Percentiles rank a stretch among this genome's conserved stretches.
phyloP scores from a whole-genome alignment of 75 land plant species.

The Cupressus sempervirens region DNA sequence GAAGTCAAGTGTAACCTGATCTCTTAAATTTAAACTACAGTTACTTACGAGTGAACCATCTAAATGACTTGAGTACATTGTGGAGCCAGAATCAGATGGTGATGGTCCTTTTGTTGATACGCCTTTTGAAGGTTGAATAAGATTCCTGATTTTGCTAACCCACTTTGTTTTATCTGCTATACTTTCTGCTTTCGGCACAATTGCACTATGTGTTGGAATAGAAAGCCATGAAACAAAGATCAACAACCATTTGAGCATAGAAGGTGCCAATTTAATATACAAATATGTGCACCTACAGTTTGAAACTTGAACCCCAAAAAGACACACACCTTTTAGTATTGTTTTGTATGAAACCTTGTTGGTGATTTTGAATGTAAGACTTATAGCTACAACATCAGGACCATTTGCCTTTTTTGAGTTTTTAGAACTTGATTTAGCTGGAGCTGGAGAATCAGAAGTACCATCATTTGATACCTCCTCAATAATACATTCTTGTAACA shows the following conservation, averaged over 20 bases:
- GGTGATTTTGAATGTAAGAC: conserved; percentile 73
- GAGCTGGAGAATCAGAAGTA: conserved; percentile 44
- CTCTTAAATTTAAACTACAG: not conserved
- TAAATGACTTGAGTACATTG: conserved; percentile 64
- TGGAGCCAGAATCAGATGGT: conserved; percentile 38
- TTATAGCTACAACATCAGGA: conserved; percentile 44
- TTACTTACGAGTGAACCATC: conserved; percentile 78
- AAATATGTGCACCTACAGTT: not conserved
- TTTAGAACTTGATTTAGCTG: conserved; percentile 56
- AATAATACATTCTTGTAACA: conserved; percentile 70
- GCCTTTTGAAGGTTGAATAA: conserved; percentile 54
- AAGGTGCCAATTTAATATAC: not conserved
- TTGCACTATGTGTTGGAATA: conserved; percentile 74
- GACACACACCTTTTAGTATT: conserved; percentile 72
- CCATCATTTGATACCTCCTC: conserved; percentile 76
- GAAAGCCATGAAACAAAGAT: not conserved
- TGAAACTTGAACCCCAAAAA: not conserved
- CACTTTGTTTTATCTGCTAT: conserved; percentile 81
- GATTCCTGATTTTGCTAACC: conserved; percentile 59
- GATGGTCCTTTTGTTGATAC: conserved; percentile 30
- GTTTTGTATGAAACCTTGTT: conserved; percentile 87
- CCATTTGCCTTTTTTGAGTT: conserved; percentile 71
- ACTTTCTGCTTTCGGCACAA: conserved; percentile 88
- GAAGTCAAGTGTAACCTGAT: not conserved
- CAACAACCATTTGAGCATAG: not conserved